These are phyloP conservation scores for Penicillium sp. DNA, from an alignment of 2,329 filamentous ascomycete species.

Conservation along the genomic window DNA sequence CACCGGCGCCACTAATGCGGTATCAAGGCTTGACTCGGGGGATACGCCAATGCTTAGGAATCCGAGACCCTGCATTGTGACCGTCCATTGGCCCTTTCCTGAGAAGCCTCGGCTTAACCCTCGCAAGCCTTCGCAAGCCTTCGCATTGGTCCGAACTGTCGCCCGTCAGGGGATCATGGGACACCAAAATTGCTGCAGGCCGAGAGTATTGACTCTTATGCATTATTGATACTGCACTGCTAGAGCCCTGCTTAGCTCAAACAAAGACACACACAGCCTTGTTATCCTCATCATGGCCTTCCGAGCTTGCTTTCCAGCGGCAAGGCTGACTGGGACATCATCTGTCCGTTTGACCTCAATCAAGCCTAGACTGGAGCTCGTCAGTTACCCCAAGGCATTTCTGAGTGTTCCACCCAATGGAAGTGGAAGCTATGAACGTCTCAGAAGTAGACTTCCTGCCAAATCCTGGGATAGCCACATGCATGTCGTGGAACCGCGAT, in stretches of 20 bases:
- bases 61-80: neutral
- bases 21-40: neutral
- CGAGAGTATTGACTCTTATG: neutral
- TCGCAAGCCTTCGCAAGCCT: neutral
- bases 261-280: neutral
- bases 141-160: neutral
- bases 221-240: neutral
- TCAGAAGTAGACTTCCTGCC: constrained; percentile 35
- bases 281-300: neutral
- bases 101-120: neutral
- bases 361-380: constrained; percentile 25
- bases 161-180: neutral
- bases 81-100: neutral
- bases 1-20: neutral
- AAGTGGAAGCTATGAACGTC: neutral
- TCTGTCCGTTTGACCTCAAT: constrained; percentile 20
- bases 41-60: neutral
- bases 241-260: neutral
- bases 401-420: neutral
- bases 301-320: neutral
- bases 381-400: neutral
- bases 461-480: constrained; percentile 66
- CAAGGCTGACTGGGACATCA: neutral
- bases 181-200: neutral
- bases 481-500: constrained; percentile 64